Evolutionary conservation across 441 rosid species (phyloP), one percentile per base, ranked within the genome.

Genomic region (Populus hybrid): DNA sequence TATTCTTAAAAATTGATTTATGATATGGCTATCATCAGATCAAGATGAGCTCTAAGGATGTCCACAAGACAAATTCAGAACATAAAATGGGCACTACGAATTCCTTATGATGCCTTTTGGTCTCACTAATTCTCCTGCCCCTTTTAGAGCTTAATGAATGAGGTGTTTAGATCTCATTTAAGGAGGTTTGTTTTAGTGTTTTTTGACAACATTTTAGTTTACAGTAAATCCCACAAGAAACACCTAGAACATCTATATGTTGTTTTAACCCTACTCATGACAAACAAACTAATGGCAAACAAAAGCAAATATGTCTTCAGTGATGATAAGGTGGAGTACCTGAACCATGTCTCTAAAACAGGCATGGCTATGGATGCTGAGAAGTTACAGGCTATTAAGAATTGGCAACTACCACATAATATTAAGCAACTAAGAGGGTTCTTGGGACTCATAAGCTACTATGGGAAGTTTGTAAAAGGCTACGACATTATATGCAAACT

Each of bases 261-360:
- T 1, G 53, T 75, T 1, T 28, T 76, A 8, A 3, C 30, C 3
- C 1, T 69, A 3, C 10, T 67, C 0, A 11, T 24, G 2, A 1
- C 35, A 0, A 0, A 76, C 1, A 26, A 68, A 3, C 21, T 76
- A 0, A 12, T 42, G 12, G 50, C 46, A 0, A 76, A 76, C 1
- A 30, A 7, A 1, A 26, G 50, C 0, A 76, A 76, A 23, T 67
- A 24, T 18, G 6, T 6, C 0, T 57, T 69, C 8, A 68, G 34
- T 0, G 1, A 4, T 0, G 1, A 8, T 0, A 5, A 5, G 35
- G 35, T 5, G 0, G 35, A 32, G 1, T 32, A 32, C 35, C 6
- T 32, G 35, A 5, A 6, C 34, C 34, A 32, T 32, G 34, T 32
- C 34, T 32, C 6, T 32, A 32, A 32, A 5, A 1, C 6, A 32